phyloP scores from a whole-genome alignment of 768 basidiomycete species.

The Hygrocybe coccinea region DNA sequence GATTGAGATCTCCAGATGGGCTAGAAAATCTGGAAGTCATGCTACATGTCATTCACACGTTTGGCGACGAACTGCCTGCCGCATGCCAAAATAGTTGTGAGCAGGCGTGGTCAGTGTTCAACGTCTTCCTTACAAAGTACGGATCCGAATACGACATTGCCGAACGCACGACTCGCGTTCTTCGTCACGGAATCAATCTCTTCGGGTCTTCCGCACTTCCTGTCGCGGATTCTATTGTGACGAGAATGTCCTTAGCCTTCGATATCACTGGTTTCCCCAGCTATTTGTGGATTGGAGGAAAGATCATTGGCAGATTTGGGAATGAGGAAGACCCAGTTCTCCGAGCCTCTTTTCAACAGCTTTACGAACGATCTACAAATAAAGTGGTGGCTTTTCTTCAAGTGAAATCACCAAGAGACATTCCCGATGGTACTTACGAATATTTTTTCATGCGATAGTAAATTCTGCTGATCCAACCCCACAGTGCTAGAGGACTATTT shows the following conservation, averaged over 20 bases:
- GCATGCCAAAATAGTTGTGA: slow-evolving; percentile 73
- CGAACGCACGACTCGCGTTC: slow-evolving; percentile 78
- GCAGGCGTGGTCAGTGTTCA: slow-evolving; percentile 82
- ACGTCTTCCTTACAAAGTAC: slow-evolving; percentile 72
- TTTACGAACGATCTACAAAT: slow-evolving; percentile 73
- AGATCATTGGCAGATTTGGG: slow-evolving; percentile 75
- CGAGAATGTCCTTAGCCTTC: slow-evolving; percentile 73
- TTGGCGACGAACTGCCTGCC: slow-evolving; percentile 76
- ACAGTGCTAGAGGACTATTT: slow-evolving; percentile 93
- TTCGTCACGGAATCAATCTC: slow-evolving; percentile 78
- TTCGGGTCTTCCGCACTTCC: slow-evolving; percentile 65
- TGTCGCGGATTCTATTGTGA: slow-evolving; percentile 65
- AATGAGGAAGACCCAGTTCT: slow-evolving; percentile 54
- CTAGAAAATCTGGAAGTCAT: slow-evolving; percentile 93
- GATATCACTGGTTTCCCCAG: slow-evolving; percentile 76
- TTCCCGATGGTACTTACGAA: slow-evolving; percentile 73
- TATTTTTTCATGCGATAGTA: background rate
- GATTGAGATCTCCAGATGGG: slow-evolving; percentile 47
- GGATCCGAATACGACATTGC: slow-evolving; percentile 70
- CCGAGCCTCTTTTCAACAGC: slow-evolving; percentile 50
- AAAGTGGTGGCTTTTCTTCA: slow-evolving; percentile 67
- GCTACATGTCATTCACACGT: slow-evolving; percentile 74
- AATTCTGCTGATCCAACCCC: slow-evolving; percentile 1
- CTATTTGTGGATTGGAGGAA: slow-evolving; percentile 93
- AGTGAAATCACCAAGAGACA: slow-evolving; percentile 59